Evolutionary conservation across 306 rosid species (phyloP).

Genomic region (Betula pendula): DNA sequence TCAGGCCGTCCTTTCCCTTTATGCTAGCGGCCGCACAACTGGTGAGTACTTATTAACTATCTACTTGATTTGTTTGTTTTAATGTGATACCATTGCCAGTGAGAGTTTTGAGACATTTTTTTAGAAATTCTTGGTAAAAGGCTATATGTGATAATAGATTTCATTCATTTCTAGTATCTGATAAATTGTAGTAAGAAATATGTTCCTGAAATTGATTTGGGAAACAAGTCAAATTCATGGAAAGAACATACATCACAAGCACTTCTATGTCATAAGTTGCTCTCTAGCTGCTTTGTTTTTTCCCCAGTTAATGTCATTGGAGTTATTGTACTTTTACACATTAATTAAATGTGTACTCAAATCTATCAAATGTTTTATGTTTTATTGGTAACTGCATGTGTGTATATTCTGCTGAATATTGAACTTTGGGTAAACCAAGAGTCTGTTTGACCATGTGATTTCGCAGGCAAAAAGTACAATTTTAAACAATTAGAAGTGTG

Average conservation of each 20-base stretch:
- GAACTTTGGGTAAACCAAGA: not conserved
- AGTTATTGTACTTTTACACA: not conserved
- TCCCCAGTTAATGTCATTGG: no score
- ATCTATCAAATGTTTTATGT: not conserved
- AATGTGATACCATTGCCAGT: not conserved
- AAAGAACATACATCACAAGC: not conserved
- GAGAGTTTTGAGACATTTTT: not conserved
- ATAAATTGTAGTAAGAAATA: no score
- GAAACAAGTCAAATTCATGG: not conserved
- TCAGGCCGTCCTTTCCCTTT: conserved; percentile 95
- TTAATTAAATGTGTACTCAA: not conserved
- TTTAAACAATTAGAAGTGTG: no score
- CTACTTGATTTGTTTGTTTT: conserved; percentile 1
- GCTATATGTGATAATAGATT: not conserved
- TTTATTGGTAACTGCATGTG: not conserved
- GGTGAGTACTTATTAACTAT: conserved; percentile 46
- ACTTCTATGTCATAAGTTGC: not conserved
- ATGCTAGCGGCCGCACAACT: conserved; percentile 98
- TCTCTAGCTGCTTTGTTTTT: not conserved
- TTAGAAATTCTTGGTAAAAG: not conserved
- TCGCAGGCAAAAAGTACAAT: no score
- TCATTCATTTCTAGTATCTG: not conserved
- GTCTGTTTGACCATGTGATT: no score
- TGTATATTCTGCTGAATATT: no score
- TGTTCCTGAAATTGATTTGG: not conserved